A percentile compares a stretch with the other conserved stretches of the same genome.
Evolutionary conservation across 805 yeast species (phyloP).

Genomic region (Naumovozyma baii): DNA sequence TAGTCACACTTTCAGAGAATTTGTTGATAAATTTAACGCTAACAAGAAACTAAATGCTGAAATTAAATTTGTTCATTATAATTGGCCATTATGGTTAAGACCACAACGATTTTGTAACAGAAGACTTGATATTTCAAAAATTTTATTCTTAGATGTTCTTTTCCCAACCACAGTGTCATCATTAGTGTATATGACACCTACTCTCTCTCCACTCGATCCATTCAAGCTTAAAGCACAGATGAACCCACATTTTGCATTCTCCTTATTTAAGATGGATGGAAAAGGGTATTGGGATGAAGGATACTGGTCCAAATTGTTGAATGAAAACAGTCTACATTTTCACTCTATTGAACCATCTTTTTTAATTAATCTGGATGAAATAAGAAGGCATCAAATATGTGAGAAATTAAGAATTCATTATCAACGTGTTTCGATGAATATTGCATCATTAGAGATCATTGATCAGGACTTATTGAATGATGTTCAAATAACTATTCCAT

Average conservation of each 20-base stretch:
- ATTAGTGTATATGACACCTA: constrained; percentile 70
- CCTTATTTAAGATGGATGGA: constrained; percentile 75
- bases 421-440: constrained; percentile 71
- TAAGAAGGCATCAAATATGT: constrained; percentile 64
- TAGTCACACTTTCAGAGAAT: constrained; percentile 36
- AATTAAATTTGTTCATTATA: constrained; percentile 62
- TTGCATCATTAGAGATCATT: constrained; percentile 66
- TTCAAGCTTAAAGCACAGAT: constrained; percentile 43
- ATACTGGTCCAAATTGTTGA: constrained; percentile 66
- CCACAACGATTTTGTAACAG: constrained; percentile 70
- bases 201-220: constrained; percentile 58
- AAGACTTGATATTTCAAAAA: constrained; percentile 81
- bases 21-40: constrained; percentile 36
- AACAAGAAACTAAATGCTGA: constrained; percentile 3
- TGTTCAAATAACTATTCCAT: constrained; percentile 47
- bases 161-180: constrained; percentile 71
- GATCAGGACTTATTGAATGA: constrained; percentile 95
- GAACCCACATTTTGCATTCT: constrained; percentile 35
- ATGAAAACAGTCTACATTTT: constrained; percentile 40
- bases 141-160: constrained; percentile 74
- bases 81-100: constrained; percentile 89
- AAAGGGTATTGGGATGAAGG: constrained; percentile 79
- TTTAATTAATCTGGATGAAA: constrained; percentile 62
- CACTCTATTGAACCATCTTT: constrained; percentile 81
- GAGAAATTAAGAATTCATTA: constrained; percentile 76